These are phyloP conservation scores for Trichoderma polysporum DNA, from an alignment of 2,329 filamentous ascomycete species.

Conservation along the genomic window DNA sequence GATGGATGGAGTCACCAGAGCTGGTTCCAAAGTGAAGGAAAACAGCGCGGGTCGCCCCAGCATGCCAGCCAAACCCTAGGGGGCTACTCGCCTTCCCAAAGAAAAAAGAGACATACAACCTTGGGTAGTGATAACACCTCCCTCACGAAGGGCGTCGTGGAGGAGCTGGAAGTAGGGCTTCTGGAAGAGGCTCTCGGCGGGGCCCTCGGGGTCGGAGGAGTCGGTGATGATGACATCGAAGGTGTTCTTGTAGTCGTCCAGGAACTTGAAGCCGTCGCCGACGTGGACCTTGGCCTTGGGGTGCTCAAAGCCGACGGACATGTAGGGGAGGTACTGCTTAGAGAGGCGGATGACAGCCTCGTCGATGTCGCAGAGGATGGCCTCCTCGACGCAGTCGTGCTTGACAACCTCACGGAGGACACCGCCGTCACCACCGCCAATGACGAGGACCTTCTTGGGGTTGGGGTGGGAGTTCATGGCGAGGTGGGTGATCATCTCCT, in stretches of 20 bases:
- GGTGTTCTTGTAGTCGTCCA: slow-evolving; percentile 91
- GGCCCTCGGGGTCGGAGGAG: slow-evolving; percentile 94
- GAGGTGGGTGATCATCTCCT: slow-evolving; percentile 99
- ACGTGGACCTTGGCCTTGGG: slow-evolving; percentile 90
- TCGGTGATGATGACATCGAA: slow-evolving; percentile 99
- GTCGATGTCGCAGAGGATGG: slow-evolving; percentile 96
- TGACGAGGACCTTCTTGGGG: slow-evolving; percentile 97
- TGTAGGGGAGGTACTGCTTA: slow-evolving; percentile 94
- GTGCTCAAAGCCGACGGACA: slow-evolving; percentile 91
- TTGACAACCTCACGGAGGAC: slow-evolving; percentile 98
- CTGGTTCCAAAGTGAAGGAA: slow-evolving; percentile 1
- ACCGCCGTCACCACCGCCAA: slow-evolving; percentile 95
- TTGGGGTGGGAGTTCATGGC: slow-evolving; percentile 98
- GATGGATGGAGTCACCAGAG: slow-evolving; percentile 7
- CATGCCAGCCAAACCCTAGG: slow-evolving; percentile 33
- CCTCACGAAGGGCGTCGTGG: slow-evolving; percentile 82
- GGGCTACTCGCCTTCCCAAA: slow-evolving; percentile 42
- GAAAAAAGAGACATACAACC: slow-evolving; percentile 90
- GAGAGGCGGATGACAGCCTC: slow-evolving; percentile 98
- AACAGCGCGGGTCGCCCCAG: slow-evolving; percentile 8
- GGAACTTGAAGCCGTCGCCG: slow-evolving; percentile 98
- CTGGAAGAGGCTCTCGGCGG: slow-evolving; percentile 94
- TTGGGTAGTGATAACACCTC: slow-evolving; percentile 99
- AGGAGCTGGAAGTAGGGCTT: slow-evolving; percentile 98
- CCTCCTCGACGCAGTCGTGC: slow-evolving; percentile 96